Percentiles rank a stretch among this genome's conserved stretches.
phyloP scores from a whole-genome alignment of 139 green algal species.

The Astrephomene gubernaculifera region DNA sequence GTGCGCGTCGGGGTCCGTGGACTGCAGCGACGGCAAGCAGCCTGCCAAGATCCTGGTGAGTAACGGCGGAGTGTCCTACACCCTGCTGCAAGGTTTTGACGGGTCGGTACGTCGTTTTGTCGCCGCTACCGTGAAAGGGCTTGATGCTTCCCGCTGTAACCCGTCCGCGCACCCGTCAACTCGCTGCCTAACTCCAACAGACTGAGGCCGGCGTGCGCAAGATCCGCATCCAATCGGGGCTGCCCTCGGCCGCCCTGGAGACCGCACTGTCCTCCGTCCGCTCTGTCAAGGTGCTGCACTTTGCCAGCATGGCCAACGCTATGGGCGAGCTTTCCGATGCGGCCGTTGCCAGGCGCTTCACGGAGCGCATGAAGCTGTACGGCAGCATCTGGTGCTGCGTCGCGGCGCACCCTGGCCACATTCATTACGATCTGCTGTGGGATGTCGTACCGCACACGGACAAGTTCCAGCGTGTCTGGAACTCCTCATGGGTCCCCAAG shows the following conservation, averaged over 20 bases:
- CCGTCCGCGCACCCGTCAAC: no score
- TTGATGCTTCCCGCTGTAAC: no score
- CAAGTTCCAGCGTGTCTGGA: conserved; percentile 68
- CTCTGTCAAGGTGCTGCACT: conserved; percentile 65
- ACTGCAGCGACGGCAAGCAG: conserved; percentile 57
- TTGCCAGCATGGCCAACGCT: conserved; percentile 65
- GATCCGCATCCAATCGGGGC: conserved; percentile 40
- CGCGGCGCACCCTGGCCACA: conserved; percentile 82
- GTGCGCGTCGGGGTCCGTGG: conserved; percentile 49
- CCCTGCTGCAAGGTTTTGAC: no score
- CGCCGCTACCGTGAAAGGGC: no score
- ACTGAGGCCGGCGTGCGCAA: conserved; percentile 15
- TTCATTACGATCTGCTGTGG: conserved; percentile 92
- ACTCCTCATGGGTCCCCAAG: conserved; percentile 62
- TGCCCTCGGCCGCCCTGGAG: conserved; percentile 56
- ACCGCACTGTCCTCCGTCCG: conserved; percentile 30
- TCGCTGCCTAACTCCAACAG: no score
- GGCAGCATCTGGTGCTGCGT: conserved; percentile 94
- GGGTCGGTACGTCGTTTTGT: no score
- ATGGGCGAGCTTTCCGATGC: conserved; percentile 65
- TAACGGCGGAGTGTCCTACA: no score
- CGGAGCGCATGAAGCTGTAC: conserved; percentile 69
- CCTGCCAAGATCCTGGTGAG: conserved; percentile 52
- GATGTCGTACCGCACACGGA: conserved; percentile 80
- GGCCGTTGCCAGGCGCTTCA: conserved; percentile 64